Conservation (phyloP, 2,329 filamentous ascomycete species). For the Verticillium klebahnii region DNA sequence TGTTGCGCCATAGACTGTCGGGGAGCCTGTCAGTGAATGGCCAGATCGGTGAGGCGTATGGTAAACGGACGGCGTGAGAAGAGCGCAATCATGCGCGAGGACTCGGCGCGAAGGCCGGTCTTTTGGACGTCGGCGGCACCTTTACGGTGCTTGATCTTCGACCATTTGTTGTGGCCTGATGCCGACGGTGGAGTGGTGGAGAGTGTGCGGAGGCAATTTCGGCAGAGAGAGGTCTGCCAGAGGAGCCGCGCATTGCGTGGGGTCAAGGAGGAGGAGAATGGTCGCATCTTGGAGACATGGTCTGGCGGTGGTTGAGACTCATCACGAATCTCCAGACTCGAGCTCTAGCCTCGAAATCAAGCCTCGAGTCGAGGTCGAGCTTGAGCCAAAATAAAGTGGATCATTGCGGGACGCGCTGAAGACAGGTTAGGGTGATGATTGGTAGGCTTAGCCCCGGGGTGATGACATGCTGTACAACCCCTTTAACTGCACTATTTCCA, state of each 20-base stretch:
- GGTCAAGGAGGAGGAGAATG: constrained; percentile 3
- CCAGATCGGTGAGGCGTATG: neutral
- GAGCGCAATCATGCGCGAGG: constrained; percentile 69
- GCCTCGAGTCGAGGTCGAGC: neutral
- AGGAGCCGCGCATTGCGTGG: neutral
- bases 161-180: constrained; percentile 89
- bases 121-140: constrained; percentile 79
- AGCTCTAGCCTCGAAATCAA: neutral
- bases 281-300: constrained; percentile 3
- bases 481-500: neutral
- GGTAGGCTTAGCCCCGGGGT: neutral
- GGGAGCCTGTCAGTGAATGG: constrained; percentile 9
- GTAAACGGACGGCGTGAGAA: constrained; percentile 63
- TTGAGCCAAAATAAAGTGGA: neutral
- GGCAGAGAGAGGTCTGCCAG: constrained; percentile 29
- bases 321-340: neutral
- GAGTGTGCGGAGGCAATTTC: constrained; percentile 45
- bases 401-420: neutral
- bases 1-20: constrained; percentile 67
- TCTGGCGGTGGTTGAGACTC: neutral
- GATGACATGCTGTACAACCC: neutral
- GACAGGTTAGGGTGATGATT: neutral
- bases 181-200: constrained; percentile 35
- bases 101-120: constrained; percentile 61
- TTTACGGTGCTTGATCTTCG: constrained; percentile 94